Evolutionary conservation across 176 grass and related monocot species (phyloP), one percentile per base, ranked within the genome.

Genomic region (Areca catechu): DNA sequence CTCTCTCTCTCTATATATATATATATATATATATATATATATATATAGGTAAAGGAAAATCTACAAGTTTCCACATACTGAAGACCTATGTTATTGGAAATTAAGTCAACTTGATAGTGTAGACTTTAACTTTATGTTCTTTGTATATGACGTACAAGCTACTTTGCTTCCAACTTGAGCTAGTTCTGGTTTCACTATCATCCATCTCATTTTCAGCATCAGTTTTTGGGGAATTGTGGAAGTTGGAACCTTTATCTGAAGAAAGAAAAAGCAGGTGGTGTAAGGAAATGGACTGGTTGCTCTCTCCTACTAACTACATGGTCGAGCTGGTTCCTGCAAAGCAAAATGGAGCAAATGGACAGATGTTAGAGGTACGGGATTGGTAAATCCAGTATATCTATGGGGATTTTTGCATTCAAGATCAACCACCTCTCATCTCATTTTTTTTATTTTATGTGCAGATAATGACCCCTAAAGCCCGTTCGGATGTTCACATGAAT

Each of bases 391-490:
- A 20, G 9, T 21, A 17, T 7, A 12, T 10, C 16, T 47, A 24
- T 25, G 6, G 17, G 19, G 15, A 22, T 49, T 49, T 58, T 19
- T 58, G 21, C 15, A n/a, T 49, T 58, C 5, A 70, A 25, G 21
- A 43, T 18, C 16, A 12, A 48, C 7, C 7, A 48, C 17, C 15
- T 58, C 24, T 49, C 15, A 18, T 25, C 20, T 25, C 50, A 3
- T 43, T 52, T 49, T 50, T 25, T 79, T 47, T 63, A 50, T 43
- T 27, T 65, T 43, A 43, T 43, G 7, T 74, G 24, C 75, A 98
- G 94, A 98, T 93, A 75, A 98, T 98, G 94, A 98, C 80, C 14
- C 94, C 87, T 1, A 98, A 85, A 71, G 78, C 94, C 24, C 94
- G 94, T 62, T 89, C 94, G 19, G 94, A 98, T 76, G 88, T 98